Evolutionary conservation across 2,329 filamentous ascomycete genomes (phyloP), one percentile per base, ranked within the genome.

Genomic region (Fusarium pseudoanthophilum): DNA sequence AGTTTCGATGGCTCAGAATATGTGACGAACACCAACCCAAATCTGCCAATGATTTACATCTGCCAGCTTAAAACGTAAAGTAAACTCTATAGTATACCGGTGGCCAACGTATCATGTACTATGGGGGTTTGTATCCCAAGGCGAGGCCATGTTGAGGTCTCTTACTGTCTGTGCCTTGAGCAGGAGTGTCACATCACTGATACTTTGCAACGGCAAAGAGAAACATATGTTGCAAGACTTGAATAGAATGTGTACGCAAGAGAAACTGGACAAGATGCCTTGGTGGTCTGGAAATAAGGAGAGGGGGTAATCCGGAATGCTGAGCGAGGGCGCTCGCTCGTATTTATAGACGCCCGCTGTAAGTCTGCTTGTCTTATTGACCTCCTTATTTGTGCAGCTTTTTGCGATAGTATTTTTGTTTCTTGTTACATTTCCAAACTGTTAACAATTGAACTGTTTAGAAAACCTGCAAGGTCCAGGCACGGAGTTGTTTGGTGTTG

Each of bases 81-180:
- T 10, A 0, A 30, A 3, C 20, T 30, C 30, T 20, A 34, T 24
- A 1, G 9, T 34, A 24, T 20, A 34, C 16, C 0, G 4, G 2
- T 8, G 11, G 8, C 15, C 4, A 5, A 32, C 18, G 11, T 7
- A 2, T 51, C 16, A 24, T 34, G 48, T 20, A 10, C 0, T 3
- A 3, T 32, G 18, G 8, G 4, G 4, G 11, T 24, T 24, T 34
- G 5, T 5, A 24, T 20, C 7, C 48, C 48, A 20, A 34, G 30
- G 13, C 2, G 11, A 51, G 16, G n/a, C 30, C 8, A 24, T 15
- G 2, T 34, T 2, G n/a, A 4, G 9, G 30, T 6, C 11, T 24
- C 16, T 51, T 20, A 10, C 9, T 34, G 30, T 24, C n/a, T 24
- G 30, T 24, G 16, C 16, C 30, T 20, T 2, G 11, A 51, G 16